These are phyloP conservation scores for Fusarium graminum DNA, from an alignment of 2,329 filamentous ascomycete species.

Conservation along the genomic window DNA sequence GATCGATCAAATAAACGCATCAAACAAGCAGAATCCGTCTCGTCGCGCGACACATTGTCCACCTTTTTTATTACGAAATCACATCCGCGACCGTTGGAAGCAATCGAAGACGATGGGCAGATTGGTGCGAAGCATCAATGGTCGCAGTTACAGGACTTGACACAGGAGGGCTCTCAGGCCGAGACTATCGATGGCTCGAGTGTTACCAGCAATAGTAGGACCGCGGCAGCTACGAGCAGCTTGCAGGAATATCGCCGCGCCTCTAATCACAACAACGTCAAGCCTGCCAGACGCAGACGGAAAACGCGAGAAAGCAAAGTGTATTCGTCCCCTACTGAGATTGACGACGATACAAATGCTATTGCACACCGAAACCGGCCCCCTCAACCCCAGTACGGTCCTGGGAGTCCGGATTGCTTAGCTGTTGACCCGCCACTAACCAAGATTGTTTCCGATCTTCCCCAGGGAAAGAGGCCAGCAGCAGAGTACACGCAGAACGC, in stretches of 20 bases:
- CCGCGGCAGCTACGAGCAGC: constrained; percentile 20
- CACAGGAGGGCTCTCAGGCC: constrained; percentile 37
- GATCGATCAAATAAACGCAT: constrained; percentile 45
- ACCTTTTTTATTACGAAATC: constrained; percentile 6
- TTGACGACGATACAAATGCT: constrained; percentile 31
- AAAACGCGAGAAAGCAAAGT: constrained; percentile 1
- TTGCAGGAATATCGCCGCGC: constrained; percentile 43
- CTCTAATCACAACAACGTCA: constrained; percentile 17
- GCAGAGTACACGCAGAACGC: constrained; percentile 10
- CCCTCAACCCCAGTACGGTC: constrained; percentile 18
- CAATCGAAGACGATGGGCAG: constrained; percentile 31
- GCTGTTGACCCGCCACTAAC: constrained; percentile 36
- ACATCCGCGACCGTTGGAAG: constrained; percentile 13
- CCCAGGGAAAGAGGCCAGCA: constrained; percentile 19
- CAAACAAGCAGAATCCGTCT: constrained; percentile 20
- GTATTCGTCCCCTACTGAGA: constrained; percentile 2
- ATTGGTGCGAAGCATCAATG: neutral
- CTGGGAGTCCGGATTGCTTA: constrained; percentile 47
- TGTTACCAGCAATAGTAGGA: constrained; percentile 27
- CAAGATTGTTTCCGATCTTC: constrained; percentile 45
- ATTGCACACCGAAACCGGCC: constrained; percentile 32
- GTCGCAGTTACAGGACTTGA: constrained; percentile 34
- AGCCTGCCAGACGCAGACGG: constrained; percentile 21
- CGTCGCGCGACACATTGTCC: constrained; percentile 1
- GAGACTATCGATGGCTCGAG: constrained; percentile 40